These are phyloP conservation scores for Anastatica hierochuntica DNA, from an alignment of 345 rosid genomes.

Conservation along the genomic window DNA sequence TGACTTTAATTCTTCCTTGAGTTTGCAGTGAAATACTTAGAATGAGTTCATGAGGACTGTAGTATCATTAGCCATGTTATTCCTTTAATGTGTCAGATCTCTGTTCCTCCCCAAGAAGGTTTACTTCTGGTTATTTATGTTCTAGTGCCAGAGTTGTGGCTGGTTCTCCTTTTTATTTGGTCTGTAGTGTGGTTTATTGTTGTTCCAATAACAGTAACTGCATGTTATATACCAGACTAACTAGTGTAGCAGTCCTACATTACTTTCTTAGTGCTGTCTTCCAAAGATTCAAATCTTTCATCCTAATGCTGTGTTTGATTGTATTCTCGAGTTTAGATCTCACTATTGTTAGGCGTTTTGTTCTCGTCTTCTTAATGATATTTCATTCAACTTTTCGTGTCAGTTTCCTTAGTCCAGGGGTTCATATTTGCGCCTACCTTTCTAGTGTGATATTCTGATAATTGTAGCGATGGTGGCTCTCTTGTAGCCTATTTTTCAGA, in stretches of 20 bases:
- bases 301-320: not conserved
- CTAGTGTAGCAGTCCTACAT: no score
- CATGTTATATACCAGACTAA: not conserved
- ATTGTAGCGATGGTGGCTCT: constrained; percentile 6
- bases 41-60: not conserved
- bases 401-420: constrained; percentile 1
- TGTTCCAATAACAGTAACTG: not conserved
- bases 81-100: not conserved
- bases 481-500: constrained; percentile 90
- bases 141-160: not conserved
- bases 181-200: not conserved
- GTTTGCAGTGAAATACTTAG: not conserved
- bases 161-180: not conserved
- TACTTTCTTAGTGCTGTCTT: no score
- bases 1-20: not conserved
- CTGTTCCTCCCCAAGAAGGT: not conserved
- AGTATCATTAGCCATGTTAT: not conserved
- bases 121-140: not conserved
- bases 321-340: not conserved
- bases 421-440: not conserved
- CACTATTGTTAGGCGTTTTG: not conserved
- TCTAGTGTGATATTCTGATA: constrained; percentile 19
- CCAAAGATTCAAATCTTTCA: not conserved
- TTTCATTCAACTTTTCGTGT: not conserved
- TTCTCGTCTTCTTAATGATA: not conserved